Conservation (phyloP, 2,329 filamentous ascomycete species). For the Geosmithia flava region DNA sequence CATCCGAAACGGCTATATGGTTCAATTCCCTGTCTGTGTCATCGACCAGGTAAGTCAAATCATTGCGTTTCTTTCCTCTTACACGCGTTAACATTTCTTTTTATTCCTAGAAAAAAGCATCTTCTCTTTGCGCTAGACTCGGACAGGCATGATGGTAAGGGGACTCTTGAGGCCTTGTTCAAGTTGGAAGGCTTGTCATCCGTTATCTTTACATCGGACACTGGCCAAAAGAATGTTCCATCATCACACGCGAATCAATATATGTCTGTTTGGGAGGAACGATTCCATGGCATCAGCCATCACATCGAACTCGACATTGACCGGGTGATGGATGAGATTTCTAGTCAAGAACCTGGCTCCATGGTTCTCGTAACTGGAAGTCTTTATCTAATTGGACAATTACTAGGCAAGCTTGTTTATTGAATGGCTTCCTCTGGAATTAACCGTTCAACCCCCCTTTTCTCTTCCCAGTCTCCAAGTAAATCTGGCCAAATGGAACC, state of each 20-base stretch:
- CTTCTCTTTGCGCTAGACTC: neutral
- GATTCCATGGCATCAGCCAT: too few species aligned
- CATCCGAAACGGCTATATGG: neutral
- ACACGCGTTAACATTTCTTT: too few species aligned
- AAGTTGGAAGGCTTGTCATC: neutral
- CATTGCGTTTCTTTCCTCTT: too few species aligned
- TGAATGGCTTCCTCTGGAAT: too few species aligned
- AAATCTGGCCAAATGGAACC: too few species aligned
- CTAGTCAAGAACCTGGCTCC: neutral
- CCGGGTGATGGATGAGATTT: neutral
- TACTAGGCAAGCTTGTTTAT: too few species aligned
- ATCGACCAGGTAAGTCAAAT: too few species aligned
- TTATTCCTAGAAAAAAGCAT: too few species aligned
- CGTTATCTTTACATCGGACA: neutral
- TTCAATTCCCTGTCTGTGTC: too few species aligned
- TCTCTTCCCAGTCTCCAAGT: too few species aligned
- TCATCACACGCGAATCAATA: neutral
- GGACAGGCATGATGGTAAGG: neutral
- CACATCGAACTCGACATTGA: neutral
- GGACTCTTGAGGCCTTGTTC: neutral
- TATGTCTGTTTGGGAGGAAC: too few species aligned
- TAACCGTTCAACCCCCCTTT: too few species aligned
- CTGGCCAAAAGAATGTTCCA: neutral
- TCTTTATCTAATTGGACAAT: neutral
- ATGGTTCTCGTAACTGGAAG: neutral